These are phyloP conservation scores for Microsporum ferrugineum DNA, from an alignment of 2,329 filamentous ascomycete species.

Conservation along the genomic window DNA sequence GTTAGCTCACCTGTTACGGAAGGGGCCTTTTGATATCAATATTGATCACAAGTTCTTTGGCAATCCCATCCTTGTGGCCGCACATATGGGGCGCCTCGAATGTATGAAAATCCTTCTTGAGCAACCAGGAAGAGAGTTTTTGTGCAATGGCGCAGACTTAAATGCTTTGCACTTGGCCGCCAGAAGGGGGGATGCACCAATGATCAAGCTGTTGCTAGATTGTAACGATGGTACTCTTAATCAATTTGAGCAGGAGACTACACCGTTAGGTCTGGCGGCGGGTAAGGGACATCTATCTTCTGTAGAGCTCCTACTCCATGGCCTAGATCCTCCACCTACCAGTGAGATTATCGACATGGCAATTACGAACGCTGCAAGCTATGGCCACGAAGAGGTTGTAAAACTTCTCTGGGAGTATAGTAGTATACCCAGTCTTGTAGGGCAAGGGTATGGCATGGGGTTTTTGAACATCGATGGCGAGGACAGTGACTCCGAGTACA, in stretches of 20 bases:
- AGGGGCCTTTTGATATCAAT: neutral
- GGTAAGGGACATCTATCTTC: neutral
- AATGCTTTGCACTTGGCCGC: neutral
- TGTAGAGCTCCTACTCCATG: neutral
- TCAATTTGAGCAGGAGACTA: neutral
- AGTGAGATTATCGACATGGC: neutral
- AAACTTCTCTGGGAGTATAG: neutral
- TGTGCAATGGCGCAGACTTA: neutral
- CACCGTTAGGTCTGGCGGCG: neutral
- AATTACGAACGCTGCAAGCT: neutral
- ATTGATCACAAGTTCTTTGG: neutral
- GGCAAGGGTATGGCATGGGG: neutral
- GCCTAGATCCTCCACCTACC: neutral
- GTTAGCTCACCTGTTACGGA: neutral
- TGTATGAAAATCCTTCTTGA: neutral
- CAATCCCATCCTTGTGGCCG: neutral
- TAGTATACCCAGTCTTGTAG: neutral
- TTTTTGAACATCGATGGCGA: neutral
- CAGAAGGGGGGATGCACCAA: neutral
- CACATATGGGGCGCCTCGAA: neutral
- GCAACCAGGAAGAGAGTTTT: neutral
- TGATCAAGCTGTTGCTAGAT: neutral
- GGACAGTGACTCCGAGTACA: neutral
- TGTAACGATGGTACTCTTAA: neutral
- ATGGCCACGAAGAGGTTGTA: neutral